These are phyloP conservation scores for Nicotiana rustica DNA, from an alignment of 305 asterid genomes.

Conservation along the genomic window DNA sequence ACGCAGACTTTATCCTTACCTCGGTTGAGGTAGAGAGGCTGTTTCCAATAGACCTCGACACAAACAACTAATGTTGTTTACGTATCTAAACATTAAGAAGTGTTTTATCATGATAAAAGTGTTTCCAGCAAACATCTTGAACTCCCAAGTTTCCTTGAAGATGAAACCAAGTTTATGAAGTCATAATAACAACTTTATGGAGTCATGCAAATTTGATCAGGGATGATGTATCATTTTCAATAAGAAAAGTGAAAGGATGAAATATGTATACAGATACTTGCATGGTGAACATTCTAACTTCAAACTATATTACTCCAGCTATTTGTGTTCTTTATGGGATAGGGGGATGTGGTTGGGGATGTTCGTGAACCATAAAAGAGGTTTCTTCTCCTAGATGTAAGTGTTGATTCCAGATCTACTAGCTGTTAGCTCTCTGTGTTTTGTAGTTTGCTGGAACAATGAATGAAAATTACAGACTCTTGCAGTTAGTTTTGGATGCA, in stretches of 20 bases:
- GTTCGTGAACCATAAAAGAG: neutral
- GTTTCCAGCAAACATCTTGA: neutral
- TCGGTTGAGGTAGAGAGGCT: no score
- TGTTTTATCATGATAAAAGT: neutral
- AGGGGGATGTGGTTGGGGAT: neutral
- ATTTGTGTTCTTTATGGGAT: neutral
- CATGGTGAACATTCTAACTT: neutral
- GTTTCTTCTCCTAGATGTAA: constrained; percentile 14
- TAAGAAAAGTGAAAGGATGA: neutral
- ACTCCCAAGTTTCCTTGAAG: neutral
- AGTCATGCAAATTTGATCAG: neutral
- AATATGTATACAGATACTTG: neutral
- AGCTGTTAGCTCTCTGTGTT: no score
- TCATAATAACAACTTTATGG: neutral
- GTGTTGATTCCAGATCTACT: constrained; percentile 9
- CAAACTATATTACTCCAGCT: neutral
- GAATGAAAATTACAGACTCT: neutral
- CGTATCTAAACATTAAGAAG: neutral
- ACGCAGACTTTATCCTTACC: no score
- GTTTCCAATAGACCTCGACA: no score
- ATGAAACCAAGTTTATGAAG: neutral
- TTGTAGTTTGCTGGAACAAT: neutral
- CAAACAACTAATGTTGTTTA: no score
- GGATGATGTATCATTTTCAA: neutral
- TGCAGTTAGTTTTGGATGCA: neutral